A percentile compares a stretch with the other conserved stretches of the same genome.
phyloP scores from a whole-genome alignment of 257 asterid genomes.

The Solanum neorickii region DNA sequence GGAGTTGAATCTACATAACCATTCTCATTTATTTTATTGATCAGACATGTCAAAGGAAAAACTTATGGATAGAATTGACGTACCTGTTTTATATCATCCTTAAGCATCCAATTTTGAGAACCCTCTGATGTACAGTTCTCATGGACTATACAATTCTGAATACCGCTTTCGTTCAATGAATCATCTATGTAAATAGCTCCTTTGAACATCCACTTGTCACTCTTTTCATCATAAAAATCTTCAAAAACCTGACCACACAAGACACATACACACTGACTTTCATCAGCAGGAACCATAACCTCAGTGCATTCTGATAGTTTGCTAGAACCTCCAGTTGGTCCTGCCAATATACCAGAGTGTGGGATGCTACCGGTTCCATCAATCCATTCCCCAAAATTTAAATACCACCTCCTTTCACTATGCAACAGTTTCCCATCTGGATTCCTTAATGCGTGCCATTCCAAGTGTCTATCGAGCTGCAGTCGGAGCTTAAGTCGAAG shows the following conservation, averaged over 20 bases:
- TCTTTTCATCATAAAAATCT: conserved; percentile 50
- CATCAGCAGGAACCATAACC: conserved; percentile 79
- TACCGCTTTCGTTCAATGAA: conserved; percentile 15
- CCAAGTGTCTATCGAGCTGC: conserved; percentile 63
- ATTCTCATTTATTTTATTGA: neutral
- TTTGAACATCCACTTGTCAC: conserved; percentile 68
- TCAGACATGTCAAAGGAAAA: neutral
- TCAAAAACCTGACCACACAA: conserved; percentile 81
- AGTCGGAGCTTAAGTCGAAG: conserved; percentile 47
- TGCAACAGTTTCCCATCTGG: conserved; percentile 19
- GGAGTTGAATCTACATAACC: neutral
- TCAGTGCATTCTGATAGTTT: conserved; percentile 24
- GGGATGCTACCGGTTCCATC: conserved; percentile 19
- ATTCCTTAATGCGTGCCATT: conserved; percentile 52
- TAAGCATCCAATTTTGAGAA: conserved; percentile 28
- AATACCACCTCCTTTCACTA: conserved; percentile 52
- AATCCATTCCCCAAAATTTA: conserved; percentile 40
- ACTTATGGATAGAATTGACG: neutral
- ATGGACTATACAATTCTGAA: conserved; percentile 52
- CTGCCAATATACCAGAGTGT: conserved; percentile 15
- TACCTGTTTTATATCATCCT: conserved; percentile 38
- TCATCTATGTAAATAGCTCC: conserved; percentile 55
- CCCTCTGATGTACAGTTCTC: conserved; percentile 47
- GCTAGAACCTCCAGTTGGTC: conserved; percentile 19
- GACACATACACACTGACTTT: conserved; percentile 66